Conservation (phyloP, 2,329 filamentous ascomycete species). For the Amylocarpus encephaloides region DNA sequence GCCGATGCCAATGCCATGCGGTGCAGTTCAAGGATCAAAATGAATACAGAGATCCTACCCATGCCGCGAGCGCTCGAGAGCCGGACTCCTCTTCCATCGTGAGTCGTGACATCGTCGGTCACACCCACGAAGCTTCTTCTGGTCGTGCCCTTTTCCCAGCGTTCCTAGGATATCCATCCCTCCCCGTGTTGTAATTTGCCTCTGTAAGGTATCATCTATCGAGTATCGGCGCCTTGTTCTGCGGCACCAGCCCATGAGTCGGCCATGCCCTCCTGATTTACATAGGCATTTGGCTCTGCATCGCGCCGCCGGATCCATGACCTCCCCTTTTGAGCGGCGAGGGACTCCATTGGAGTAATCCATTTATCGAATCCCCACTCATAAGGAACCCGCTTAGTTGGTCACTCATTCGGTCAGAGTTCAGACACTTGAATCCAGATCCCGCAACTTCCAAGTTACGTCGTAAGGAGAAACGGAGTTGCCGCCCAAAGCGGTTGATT, state of each 20-base stretch:
- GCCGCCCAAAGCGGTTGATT: slow-evolving; percentile 11
- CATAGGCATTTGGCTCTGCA: slow-evolving; percentile 11
- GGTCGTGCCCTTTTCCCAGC: slow-evolving; percentile 1
- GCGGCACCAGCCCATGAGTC: neutral
- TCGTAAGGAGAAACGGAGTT: no score
- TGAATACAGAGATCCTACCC: neutral
- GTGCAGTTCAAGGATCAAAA: slow-evolving; percentile 1
- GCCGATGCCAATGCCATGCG: slow-evolving; percentile 12
- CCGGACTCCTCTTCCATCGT: no score
- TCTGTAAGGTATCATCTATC: no score
- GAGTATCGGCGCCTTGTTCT: slow-evolving; percentile 4
- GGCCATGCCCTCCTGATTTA: no score
- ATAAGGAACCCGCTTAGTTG: no score
- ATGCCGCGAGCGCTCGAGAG: neutral
- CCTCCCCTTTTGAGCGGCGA: neutral
- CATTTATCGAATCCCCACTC: no score
- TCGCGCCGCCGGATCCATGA: slow-evolving; percentile 9
- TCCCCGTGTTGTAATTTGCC: no score
- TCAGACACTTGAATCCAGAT: slow-evolving; percentile 13
- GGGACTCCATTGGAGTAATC: no score
- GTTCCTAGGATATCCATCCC: slow-evolving; percentile 12
- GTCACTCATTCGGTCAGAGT: slow-evolving; percentile 9
- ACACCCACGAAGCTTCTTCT: slow-evolving; percentile 5
- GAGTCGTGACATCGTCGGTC: slow-evolving; percentile 8
- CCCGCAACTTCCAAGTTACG: slow-evolving; percentile 9